Percentiles rank a stretch among this genome's conserved stretches.
phyloP scores from a whole-genome alignment of 352 stramenopile species.

The Phytophthora pisi region DNA sequence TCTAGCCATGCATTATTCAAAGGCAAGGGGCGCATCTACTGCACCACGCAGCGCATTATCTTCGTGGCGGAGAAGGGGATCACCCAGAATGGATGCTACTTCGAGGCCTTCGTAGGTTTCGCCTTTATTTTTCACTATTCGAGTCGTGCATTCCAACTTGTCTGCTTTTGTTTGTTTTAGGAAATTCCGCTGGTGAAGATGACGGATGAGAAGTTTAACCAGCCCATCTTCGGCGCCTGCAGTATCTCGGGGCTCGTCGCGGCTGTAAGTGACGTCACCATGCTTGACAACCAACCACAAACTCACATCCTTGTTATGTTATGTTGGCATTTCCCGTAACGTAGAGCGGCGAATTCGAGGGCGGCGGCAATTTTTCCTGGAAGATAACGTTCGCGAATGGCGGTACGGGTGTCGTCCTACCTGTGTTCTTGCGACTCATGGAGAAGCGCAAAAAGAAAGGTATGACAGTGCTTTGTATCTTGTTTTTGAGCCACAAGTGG shows the following conservation, averaged over 20 bases:
- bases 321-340: background rate
- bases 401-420: constrained; percentile 80
- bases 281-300: background rate
- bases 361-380: constrained; percentile 53
- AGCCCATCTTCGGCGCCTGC: constrained; percentile 89
- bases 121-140: background rate
- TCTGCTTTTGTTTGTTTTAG: constrained; percentile 24
- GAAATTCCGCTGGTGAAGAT: constrained; percentile 83
- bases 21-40: constrained; percentile 83
- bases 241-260: constrained; percentile 82
- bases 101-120: constrained; percentile 70
- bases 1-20: constrained; percentile 57
- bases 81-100: constrained; percentile 69
- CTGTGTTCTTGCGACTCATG: constrained; percentile 81
- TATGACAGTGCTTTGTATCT: constrained; percentile 4
- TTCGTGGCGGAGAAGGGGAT: constrained; percentile 79
- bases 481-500: background rate
- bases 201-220: constrained; percentile 90
- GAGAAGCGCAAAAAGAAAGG: constrained; percentile 83
- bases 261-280: constrained; percentile 34
- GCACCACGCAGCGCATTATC: constrained; percentile 85
- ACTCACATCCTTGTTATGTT: background rate
- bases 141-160: background rate
- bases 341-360: constrained; percentile 38
- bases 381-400: constrained; percentile 89